These are phyloP conservation scores for Crotalaria pallida DNA, from an alignment of 306 rosid genomes.

Conservation along the genomic window DNA sequence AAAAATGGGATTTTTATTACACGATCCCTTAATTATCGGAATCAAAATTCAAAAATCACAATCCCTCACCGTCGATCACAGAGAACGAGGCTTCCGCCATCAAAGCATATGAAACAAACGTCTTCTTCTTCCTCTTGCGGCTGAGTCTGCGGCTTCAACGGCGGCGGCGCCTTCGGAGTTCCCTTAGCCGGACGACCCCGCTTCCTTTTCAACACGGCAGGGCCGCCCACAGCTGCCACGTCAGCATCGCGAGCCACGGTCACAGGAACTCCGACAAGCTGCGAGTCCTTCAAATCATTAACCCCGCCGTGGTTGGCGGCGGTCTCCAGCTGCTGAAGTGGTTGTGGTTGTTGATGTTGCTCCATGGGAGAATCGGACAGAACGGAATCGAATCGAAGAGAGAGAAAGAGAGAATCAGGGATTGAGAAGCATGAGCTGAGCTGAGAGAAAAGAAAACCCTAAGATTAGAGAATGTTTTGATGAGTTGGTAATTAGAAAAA, in stretches of 20 bases:
- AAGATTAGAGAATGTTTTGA: conserved; percentile 21
- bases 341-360: not conserved
- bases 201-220: conserved; percentile 37
- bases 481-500: conserved; percentile 33
- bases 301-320: not conserved
- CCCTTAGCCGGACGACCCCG: conserved; percentile 82
- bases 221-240: conserved; percentile 26
- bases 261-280: conserved; percentile 27
- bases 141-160: conserved; percentile 42
- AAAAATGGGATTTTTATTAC: not conserved
- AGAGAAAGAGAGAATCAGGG: conserved; percentile 5
- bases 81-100: conserved; percentile 94
- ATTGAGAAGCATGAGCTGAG: conserved; percentile 20
- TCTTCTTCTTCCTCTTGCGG: conserved; percentile 70
- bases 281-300: conserved; percentile 29
- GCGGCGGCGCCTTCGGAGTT: conserved; percentile 31
- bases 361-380: conserved; percentile 32
- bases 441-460: conserved; percentile 43
- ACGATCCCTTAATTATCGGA: not conserved
- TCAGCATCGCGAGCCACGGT: not conserved
- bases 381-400: not conserved
- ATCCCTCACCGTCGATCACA: conserved; percentile 95
- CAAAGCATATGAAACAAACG: conserved; percentile 95
- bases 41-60: not conserved
- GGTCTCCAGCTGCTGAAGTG: conserved; percentile 1